Conservation (phyloP, 129 eudicot species). For the Tanacetum coccineum region DNA sequence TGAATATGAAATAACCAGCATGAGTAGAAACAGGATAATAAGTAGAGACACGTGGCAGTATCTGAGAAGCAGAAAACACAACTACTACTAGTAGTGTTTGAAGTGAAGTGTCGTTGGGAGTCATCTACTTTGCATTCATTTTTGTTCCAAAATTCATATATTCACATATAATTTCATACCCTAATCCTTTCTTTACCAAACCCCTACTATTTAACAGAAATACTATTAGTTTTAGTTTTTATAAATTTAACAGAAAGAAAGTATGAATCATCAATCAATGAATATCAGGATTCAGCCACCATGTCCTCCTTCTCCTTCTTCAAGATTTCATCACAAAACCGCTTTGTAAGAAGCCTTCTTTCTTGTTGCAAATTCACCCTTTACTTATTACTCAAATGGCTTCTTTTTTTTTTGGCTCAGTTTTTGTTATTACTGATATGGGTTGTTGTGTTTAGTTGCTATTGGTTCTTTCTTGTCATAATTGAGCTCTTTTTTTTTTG, state of each 20-base stretch:
- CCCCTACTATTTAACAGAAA: conserved; percentile 5
- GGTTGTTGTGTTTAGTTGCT: no score
- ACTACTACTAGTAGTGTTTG: conserved; percentile 11
- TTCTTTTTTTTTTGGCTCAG: no score
- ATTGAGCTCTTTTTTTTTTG: not conserved
- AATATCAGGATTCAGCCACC: conserved; percentile 55
- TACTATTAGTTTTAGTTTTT: not conserved
- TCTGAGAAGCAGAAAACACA: conserved; percentile 7
- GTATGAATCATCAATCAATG: conserved; percentile 41
- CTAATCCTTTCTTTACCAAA: conserved; percentile 25
- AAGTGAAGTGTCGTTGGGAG: not conserved
- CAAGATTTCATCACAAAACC: conserved; percentile 33
- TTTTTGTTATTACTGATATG: no score
- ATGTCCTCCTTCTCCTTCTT: conserved; percentile 45
- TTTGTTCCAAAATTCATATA: conserved; percentile 16
- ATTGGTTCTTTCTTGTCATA: not conserved
- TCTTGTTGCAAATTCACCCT: not conserved
- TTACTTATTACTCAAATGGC: not conserved
- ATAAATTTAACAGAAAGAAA: not conserved
- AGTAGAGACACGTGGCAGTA: conserved; percentile 32
- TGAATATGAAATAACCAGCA: not conserved
- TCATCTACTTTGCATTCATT: conserved; percentile 8
- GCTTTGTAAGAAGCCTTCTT: conserved; percentile 25
- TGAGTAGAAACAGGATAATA: conserved; percentile 30
- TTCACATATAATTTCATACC: conserved; percentile 24